Base-by-base conservation (phyloP, 192 early-diverging fungal genomes). In the Phlyctochytrium arcticum region DNA sequence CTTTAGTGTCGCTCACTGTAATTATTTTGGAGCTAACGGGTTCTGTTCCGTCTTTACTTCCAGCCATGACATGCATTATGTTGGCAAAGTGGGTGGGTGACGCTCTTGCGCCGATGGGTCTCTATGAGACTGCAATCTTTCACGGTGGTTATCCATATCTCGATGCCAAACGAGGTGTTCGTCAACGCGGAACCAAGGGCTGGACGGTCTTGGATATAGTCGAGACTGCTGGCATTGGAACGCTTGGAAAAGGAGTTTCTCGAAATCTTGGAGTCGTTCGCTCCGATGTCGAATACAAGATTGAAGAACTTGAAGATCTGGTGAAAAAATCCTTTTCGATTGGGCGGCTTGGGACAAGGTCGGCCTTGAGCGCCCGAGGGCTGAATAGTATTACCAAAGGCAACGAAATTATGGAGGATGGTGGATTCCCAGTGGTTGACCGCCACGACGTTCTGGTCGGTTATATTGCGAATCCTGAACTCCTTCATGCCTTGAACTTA, bases 1-100 rank as follows among this genome's bases (percentile, higher is more conserved):
- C 66, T 90, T 88, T 90, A 26, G 71, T 82, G 17, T 75, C 75
- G 1, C 63, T 79, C 4, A 92, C 94, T 0, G 94, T 99, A 15
- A 98, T 99, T 69, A 94, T 98, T 90, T 95, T 97, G 75, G 96
- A 99, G 67, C 75, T 99, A 54, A 99, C 96, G 0, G 93, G 93
- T 24, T 90, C 93, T 3, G 74, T 99, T 19, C 90, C 89, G 19
- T 98, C 94, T 68, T 80, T 81, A 36, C 76, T 96, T 5, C 80
- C 80, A 4, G 56, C 77, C 35, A 82, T 82, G 72, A 37, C 69
- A 15, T 59, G 74, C 8, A 75, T 82, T 37, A 64, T 82, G 64
- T 47, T 69, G 2, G 70, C 75, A 8, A 90, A 89, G 61, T 92
- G 88, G 89, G 79, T 85, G 36, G 85, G 82, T 29, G 89, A 92